Conservation (phyloP, 2,329 filamentous ascomycete species). For the Aureobasidium subglaciale region DNA sequence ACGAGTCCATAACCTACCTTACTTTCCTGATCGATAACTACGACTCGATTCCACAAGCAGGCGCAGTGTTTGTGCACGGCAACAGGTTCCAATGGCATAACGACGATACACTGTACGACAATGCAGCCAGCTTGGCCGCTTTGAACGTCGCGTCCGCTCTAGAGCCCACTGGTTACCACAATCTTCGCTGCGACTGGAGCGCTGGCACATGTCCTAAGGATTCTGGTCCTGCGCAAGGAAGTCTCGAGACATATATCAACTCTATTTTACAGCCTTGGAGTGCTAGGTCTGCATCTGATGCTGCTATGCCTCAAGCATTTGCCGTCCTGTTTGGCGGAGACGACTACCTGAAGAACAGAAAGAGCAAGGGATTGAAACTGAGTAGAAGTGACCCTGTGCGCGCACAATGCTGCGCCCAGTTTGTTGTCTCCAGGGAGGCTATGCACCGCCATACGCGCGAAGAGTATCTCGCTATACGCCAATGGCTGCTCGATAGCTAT, state of each 20-base stretch:
- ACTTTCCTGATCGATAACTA: slow-evolving; percentile 56
- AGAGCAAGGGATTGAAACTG: slow-evolving; percentile 35
- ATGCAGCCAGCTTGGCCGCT: slow-evolving; percentile 32
- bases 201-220: slow-evolving; percentile 32
- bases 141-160: slow-evolving; percentile 37
- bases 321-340: slow-evolving; percentile 12
- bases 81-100: slow-evolving; percentile 52
- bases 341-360: slow-evolving; percentile 10
- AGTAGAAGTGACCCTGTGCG: slow-evolving; percentile 32
- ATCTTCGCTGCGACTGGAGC: slow-evolving; percentile 46
- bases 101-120: slow-evolving; percentile 45
- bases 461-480: slow-evolving; percentile 51
- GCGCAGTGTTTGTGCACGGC: slow-evolving; percentile 54
- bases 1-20: slow-evolving; percentile 55
- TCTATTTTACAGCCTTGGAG: slow-evolving; percentile 16
- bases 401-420: slow-evolving; percentile 43
- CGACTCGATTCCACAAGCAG: slow-evolving; percentile 46
- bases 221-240: slow-evolving; percentile 20
- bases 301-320: slow-evolving; percentile 49
- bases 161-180: slow-evolving; percentile 37
- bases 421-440: slow-evolving; percentile 51
- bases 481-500: slow-evolving; percentile 49
- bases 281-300: slow-evolving; percentile 22
- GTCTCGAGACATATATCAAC: slow-evolving; percentile 35
- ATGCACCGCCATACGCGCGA: slow-evolving; percentile 42